Conservation (phyloP, 2,329 filamentous ascomycete genomes). For the Colletotrichum lini region DNA sequence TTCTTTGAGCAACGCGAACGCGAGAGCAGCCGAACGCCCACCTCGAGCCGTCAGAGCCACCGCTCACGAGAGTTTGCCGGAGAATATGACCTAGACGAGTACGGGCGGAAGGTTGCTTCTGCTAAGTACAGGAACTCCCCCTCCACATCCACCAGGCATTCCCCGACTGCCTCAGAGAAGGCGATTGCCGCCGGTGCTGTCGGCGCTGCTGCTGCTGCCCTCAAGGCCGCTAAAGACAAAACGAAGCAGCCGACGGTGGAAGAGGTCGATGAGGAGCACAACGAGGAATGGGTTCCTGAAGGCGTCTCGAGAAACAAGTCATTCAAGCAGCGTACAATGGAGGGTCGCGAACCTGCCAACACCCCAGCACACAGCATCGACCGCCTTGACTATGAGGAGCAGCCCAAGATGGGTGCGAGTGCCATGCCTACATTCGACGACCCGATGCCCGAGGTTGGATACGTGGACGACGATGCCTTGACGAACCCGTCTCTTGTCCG, state of each 20-base stretch:
- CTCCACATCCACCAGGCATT: conserved; percentile 63
- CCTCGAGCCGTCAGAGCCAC: conserved; percentile 52
- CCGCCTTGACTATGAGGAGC: conserved; percentile 66
- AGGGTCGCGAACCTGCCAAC: conserved; percentile 67
- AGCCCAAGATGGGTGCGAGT: conserved; percentile 74
- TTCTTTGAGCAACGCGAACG: conserved; percentile 57
- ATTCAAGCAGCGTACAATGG: conserved; percentile 75
- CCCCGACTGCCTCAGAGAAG: conserved; percentile 70
- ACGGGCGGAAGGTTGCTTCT: conserved; percentile 68
- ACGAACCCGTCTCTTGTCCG: conserved; percentile 90
- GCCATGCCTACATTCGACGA: conserved; percentile 78
- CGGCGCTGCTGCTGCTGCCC: conserved; percentile 65
- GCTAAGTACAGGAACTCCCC: conserved; percentile 64
- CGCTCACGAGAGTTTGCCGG: conserved; percentile 63
- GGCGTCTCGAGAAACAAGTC: conserved; percentile 74
- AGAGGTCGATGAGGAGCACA: conserved; percentile 51
- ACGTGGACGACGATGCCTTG: conserved; percentile 76
- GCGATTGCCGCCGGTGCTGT: conserved; percentile 72
- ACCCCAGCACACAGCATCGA: conserved; percentile 73
- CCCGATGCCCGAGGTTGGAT: conserved; percentile 84
- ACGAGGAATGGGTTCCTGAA: conserved; percentile 59
- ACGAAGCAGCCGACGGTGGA: conserved; percentile 55
- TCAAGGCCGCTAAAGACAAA: conserved; percentile 64
- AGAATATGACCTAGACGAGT: conserved; percentile 71
- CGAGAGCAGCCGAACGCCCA: conserved; percentile 54